Conservation (phyloP, 441 rosid genomes). For the Pelargonium citronellum region DNA sequence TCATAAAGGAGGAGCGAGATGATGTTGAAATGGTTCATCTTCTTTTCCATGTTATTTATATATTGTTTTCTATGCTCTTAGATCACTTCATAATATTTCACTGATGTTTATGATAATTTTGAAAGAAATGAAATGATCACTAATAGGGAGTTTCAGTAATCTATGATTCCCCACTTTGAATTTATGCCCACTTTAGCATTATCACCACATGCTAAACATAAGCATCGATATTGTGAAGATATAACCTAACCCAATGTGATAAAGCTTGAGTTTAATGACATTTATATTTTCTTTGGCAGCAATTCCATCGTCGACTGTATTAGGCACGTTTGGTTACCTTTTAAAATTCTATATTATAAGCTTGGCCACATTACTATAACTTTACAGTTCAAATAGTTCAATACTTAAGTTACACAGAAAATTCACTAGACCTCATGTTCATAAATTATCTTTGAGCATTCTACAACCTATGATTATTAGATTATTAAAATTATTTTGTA, state of each 20-base stretch:
- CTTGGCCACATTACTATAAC: neutral
- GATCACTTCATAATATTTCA: neutral
- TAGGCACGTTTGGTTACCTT: neutral
- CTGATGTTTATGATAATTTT: neutral
- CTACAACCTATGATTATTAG: neutral
- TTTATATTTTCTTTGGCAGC: neutral
- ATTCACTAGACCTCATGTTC: neutral
- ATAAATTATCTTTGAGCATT: neutral
- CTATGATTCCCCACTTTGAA: neutral
- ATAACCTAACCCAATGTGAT: neutral
- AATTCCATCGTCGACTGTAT: neutral
- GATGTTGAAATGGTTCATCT: slow-evolving; percentile 78
- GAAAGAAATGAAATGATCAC: neutral
- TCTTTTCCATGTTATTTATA: slow-evolving; percentile 10
- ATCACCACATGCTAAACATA: neutral
- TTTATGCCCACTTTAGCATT: neutral
- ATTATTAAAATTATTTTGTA: neutral
- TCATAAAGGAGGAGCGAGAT: slow-evolving; percentile 82
- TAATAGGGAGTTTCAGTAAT: neutral
- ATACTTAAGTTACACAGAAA: no score
- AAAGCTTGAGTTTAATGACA: neutral
- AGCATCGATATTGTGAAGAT: neutral
- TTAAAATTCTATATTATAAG: neutral
- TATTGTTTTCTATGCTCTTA: neutral
- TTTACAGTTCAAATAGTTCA: no score